Evolutionary conservation across 2,329 filamentous ascomycete genomes (phyloP).

Genomic region (Stagonosporopsis chrysanthemi): DNA sequence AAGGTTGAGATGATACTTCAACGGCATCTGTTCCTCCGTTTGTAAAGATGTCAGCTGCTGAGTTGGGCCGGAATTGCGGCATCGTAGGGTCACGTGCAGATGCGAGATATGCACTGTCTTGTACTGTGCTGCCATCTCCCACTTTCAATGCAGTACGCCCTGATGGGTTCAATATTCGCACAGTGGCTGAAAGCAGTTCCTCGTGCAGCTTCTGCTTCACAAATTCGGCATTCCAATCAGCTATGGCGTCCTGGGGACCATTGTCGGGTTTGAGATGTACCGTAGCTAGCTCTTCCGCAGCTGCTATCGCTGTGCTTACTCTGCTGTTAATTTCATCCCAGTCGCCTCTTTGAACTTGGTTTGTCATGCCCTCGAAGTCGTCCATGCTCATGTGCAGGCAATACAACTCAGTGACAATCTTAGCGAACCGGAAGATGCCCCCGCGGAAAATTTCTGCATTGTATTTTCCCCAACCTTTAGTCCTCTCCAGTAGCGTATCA

Average conservation of each 20-base stretch:
- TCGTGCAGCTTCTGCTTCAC: constrained; percentile 7
- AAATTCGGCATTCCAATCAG: constrained; percentile 15
- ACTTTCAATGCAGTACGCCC: neutral
- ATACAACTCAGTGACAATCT: constrained; percentile 34
- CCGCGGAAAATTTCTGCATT: constrained; percentile 28
- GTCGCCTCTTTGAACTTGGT: neutral
- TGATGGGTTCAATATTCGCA: neutral
- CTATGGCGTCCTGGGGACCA: constrained; percentile 3
- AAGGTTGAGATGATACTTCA: neutral
- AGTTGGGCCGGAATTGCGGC: constrained; percentile 73
- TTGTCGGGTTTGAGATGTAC: constrained; percentile 15
- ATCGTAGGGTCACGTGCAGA: constrained; percentile 66
- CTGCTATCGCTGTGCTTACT: constrained; percentile 22
- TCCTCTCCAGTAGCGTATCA: constrained; percentile 17
- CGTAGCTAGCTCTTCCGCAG: constrained; percentile 29
- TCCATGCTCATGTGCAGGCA: constrained; percentile 23
- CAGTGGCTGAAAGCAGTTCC: neutral
- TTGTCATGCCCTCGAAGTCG: neutral
- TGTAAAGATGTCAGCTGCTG: constrained; percentile 26
- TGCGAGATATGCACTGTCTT: no score
- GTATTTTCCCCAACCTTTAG: constrained; percentile 7
- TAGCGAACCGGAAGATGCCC: constrained; percentile 40
- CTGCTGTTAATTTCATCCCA: constrained; percentile 9
- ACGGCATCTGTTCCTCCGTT: neutral
- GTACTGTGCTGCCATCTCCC: neutral